phyloP scores from a whole-genome alignment of 306 rosid genomes.

The Lathyrus aphaca region DNA sequence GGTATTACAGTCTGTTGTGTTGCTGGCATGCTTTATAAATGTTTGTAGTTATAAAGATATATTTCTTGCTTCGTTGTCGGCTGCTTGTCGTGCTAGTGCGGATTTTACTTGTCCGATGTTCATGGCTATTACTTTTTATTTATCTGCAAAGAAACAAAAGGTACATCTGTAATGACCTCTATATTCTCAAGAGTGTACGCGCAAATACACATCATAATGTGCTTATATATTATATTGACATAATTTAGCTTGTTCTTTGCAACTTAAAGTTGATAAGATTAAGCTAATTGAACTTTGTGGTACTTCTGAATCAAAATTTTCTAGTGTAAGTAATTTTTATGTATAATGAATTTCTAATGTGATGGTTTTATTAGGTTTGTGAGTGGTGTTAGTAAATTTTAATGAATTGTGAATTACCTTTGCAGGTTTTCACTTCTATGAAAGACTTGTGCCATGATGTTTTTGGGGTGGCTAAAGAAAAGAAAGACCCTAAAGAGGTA shows the following conservation, averaged over 20 bases:
- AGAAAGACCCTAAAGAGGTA: conserved; percentile 76
- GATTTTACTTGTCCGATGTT: conserved; percentile 87
- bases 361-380: background rate
- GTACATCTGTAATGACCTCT: conserved; percentile 38
- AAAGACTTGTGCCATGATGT: conserved; percentile 85
- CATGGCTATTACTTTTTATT: conserved; percentile 78
- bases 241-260: conserved; percentile 35
- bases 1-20: background rate
- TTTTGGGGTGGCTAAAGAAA: conserved; percentile 70
- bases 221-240: background rate
- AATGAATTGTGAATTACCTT: conserved; percentile 2
- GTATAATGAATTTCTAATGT: background rate
- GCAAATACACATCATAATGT: background rate
- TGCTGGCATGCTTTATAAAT: background rate
- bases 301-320: conserved; percentile 83
- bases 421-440: conserved; percentile 84
- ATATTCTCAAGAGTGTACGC: background rate
- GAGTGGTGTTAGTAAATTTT: background rate
- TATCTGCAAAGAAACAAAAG: conserved; percentile 88
- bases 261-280: conserved; percentile 84
- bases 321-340: conserved; percentile 57
- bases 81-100: conserved; percentile 74
- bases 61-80: conserved; percentile 70
- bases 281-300: conserved; percentile 86
- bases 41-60: conserved; percentile 65